Conservation (phyloP, 2,329 filamentous ascomycete species). For the Ceratocystis diversiconidia region DNA sequence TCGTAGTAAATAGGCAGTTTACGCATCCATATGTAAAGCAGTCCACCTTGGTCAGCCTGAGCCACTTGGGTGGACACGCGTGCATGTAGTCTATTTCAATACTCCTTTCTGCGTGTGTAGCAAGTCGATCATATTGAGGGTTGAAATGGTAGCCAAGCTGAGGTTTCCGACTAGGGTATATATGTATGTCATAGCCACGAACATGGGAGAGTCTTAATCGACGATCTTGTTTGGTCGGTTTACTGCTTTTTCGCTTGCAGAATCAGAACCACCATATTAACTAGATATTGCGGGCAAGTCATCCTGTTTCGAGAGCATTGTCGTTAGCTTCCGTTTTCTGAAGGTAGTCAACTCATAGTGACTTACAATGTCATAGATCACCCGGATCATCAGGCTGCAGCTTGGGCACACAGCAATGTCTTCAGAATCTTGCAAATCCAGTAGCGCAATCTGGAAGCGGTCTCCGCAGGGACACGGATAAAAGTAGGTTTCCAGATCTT, state of each 20-base stretch:
- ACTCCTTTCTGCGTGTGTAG: background rate
- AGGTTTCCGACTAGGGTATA: background rate
- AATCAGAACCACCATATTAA: background rate
- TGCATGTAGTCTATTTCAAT: no score
- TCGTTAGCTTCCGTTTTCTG: background rate
- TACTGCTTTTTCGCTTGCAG: background rate
- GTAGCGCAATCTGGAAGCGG: constrained; percentile 78
- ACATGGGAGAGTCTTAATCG: background rate
- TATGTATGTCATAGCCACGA: background rate
- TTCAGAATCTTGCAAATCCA: constrained; percentile 72
- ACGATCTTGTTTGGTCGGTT: background rate
- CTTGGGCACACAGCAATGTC: constrained; percentile 96
- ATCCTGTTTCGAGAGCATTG: background rate
- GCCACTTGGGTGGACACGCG: no score
- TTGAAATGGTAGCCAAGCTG: background rate
- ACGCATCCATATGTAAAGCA: background rate
- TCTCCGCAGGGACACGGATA: constrained; percentile 97
- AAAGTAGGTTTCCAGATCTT: constrained; percentile 72
- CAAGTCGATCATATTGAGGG: background rate
- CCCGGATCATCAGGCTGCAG: constrained; percentile 89
- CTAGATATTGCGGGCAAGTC: background rate
- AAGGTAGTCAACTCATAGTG: background rate
- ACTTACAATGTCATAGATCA: constrained; percentile 76
- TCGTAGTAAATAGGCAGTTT: background rate
- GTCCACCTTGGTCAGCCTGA: background rate